Percentiles rank a stretch among this genome's conserved stretches.
phyloP scores from a whole-genome alignment of 2,329 filamentous ascomycete genomes.

The Venturia oleaginea region DNA sequence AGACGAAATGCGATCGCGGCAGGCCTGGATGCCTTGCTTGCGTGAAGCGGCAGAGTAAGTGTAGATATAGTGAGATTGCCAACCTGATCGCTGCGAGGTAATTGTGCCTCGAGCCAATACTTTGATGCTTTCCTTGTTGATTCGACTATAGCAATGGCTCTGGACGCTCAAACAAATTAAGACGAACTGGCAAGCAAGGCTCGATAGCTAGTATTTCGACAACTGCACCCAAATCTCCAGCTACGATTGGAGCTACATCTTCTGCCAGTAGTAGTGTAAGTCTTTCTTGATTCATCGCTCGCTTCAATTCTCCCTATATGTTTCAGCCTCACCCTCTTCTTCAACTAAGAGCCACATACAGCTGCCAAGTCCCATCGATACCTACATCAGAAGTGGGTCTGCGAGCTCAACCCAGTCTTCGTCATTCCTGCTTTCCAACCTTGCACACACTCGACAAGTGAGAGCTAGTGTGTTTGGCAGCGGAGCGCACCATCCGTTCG shows the following conservation, averaged over 20 bases:
- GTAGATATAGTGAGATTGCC: slow-evolving; percentile 66
- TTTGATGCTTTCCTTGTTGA: neutral
- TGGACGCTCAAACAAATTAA: neutral
- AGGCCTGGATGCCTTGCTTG: slow-evolving; percentile 50
- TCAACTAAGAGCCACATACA: neutral
- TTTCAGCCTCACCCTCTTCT: no score
- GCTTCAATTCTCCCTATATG: no score
- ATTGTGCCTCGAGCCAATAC: slow-evolving; percentile 24
- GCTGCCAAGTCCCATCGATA: slow-evolving; percentile 9
- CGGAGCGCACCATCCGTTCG: slow-evolving; percentile 68
- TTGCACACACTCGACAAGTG: slow-evolving; percentile 61
- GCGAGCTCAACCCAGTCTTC: slow-evolving; percentile 34
- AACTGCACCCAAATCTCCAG: neutral
- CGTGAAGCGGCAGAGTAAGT: slow-evolving; percentile 67
- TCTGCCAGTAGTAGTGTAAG: neutral
- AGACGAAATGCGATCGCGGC: slow-evolving; percentile 59
- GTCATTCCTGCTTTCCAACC: slow-evolving; percentile 56
- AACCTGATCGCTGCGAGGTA: slow-evolving; percentile 61
- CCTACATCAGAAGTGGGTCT: slow-evolving; percentile 14
- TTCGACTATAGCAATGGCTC: neutral
- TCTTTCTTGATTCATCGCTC: neutral
- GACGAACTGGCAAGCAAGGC: neutral
- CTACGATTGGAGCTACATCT: neutral
- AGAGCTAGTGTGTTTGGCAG: slow-evolving; percentile 75
- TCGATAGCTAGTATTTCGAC: neutral